phyloP scores from a whole-genome alignment of 441 rosid genomes.

The Erodium moschatum region DNA sequence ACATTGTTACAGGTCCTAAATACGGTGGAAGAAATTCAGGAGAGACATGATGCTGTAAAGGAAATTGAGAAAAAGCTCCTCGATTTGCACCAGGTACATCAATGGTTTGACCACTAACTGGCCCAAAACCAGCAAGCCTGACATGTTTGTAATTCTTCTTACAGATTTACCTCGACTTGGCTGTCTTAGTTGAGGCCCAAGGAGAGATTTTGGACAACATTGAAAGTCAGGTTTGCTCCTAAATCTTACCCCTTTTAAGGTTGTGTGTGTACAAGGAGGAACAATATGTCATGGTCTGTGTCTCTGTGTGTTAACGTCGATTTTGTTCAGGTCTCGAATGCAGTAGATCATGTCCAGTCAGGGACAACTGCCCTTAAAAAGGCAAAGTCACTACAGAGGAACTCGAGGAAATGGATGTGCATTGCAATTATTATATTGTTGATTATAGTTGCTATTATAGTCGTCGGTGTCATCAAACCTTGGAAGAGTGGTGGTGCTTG shows the following conservation, averaged over 20 bases:
- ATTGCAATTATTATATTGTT: conserved; percentile 36
- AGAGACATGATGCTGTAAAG: conserved; percentile 82
- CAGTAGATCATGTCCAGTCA: conserved; percentile 33
- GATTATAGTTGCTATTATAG: conserved; percentile 30
- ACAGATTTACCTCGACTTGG: conserved; percentile 46
- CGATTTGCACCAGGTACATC: conserved; percentile 40
- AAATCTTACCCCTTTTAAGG: neutral
- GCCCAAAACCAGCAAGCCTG: too few relatives aligned
- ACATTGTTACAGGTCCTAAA: conserved; percentile 48
- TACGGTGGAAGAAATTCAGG: conserved; percentile 84
- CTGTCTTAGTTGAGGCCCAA: conserved; percentile 45
- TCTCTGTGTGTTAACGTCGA: neutral
- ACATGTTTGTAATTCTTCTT: too few relatives aligned
- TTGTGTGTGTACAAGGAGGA: neutral
- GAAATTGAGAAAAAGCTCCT: conserved; percentile 90
- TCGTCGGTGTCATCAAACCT: conserved; percentile 32
- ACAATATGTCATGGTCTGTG: too few relatives aligned
- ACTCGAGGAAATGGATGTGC: conserved; percentile 37
- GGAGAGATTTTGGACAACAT: conserved; percentile 46
- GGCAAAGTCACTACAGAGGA: conserved; percentile 33
- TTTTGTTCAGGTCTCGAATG: conserved; percentile 29
- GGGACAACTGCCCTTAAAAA: conserved; percentile 34
- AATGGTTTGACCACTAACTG: neutral
- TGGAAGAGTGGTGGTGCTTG: conserved; percentile 33
- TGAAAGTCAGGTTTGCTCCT: conserved; percentile 38